Conservation (phyloP, 2,329 filamentous ascomycete species). For the Aspergillus proliferans region DNA sequence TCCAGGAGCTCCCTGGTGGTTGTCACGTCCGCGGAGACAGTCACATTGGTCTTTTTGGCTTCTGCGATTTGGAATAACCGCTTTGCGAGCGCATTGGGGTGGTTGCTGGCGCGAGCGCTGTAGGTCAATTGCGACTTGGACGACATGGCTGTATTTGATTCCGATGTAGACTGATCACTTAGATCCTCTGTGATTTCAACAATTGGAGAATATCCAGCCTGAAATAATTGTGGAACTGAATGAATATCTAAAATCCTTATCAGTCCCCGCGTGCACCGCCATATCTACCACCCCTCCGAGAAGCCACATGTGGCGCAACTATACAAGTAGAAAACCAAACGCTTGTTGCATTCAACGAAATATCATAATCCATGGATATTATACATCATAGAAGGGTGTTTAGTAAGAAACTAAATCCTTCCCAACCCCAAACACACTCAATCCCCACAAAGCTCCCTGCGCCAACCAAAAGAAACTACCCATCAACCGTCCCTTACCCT, state of each 20-base stretch:
- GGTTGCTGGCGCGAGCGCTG: constrained; percentile 32
- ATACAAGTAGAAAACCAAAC: no score
- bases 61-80: constrained; percentile 42
- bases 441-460: constrained; percentile 36
- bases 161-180: not conserved
- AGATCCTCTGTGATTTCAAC: no score
- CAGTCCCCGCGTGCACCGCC: no score
- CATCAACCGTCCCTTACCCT: constrained; percentile 32
- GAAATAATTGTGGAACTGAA: not conserved
- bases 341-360: no score
- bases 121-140: constrained; percentile 39
- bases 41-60: constrained; percentile 44
- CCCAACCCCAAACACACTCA: constrained; percentile 33
- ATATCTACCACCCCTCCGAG: no score
- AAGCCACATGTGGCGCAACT: no score
- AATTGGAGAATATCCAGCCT: not conserved
- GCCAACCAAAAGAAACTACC: constrained; percentile 34
- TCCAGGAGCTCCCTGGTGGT: constrained; percentile 42
- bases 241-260: not conserved
- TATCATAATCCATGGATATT: no score
- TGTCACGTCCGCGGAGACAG: constrained; percentile 45
- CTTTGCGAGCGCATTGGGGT: constrained; percentile 39
- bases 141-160: constrained; percentile 29
- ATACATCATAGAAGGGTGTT: not conserved
- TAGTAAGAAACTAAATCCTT: constrained; percentile 22